These are phyloP conservation scores for Alloteropsis semialata DNA, from an alignment of 176 grass and related monocot genomes.

Conservation along the genomic window DNA sequence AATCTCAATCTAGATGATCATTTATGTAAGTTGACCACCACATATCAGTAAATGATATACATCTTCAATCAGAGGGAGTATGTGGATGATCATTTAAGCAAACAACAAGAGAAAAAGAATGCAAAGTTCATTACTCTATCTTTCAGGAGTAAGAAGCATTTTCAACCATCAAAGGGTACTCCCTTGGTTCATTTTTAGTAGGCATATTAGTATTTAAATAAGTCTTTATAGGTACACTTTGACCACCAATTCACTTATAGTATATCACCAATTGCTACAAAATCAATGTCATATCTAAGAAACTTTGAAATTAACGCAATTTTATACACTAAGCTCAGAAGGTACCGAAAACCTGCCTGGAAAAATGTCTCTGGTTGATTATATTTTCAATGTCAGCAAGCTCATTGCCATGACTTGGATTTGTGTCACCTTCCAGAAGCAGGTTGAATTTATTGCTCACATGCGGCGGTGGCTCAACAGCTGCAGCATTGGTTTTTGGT, in stretches of 20 bases:
- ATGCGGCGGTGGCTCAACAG: neutral
- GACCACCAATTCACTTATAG: too few species aligned
- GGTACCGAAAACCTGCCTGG: conserved; percentile 42
- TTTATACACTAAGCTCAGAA: neutral
- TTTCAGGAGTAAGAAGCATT: neutral
- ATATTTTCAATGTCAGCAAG: conserved; percentile 58
- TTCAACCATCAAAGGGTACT: neutral
- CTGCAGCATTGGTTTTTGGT: conserved; percentile 20
- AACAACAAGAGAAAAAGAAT: neutral
- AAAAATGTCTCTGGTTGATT: conserved; percentile 53
- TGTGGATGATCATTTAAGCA: neutral
- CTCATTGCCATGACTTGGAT: conserved; percentile 19
- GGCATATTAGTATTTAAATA: too few species aligned
- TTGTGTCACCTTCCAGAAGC: conserved; percentile 19
- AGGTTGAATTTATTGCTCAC: neutral
- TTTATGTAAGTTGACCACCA: neutral
- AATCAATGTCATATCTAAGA: too few species aligned
- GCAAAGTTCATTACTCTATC: neutral
- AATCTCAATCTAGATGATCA: neutral
- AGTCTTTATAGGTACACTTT: too few species aligned
- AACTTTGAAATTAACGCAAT: too few species aligned
- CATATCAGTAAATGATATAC: neutral
- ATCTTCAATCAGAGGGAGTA: neutral
- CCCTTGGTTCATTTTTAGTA: too few species aligned
- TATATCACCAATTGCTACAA: too few species aligned